Base-by-base conservation (phyloP, 1,139 yeast genomes). In the Hyphopichia fennica region DNA sequence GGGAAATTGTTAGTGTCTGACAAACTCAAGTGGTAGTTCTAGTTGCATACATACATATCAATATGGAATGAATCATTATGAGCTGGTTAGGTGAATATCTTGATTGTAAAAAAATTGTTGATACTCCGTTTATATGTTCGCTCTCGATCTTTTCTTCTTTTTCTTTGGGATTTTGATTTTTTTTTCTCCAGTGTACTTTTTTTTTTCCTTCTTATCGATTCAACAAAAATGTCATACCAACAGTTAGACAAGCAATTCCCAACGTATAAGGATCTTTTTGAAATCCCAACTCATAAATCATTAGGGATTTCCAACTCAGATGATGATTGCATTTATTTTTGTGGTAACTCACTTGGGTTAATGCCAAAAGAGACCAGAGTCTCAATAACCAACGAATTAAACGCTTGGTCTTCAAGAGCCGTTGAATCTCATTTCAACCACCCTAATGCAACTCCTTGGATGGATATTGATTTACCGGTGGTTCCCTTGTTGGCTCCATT, bases 291-390 rank as follows among this genome's bases (percentile, higher is more conserved):
- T 0, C 69, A 77, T 48, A 56, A 59, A 39, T 72, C 85, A 0
- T 59, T 84, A 41, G 87, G 82, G 1, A 62, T 78, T 18, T 17
- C 44, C 2, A 45, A 15, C 43, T n/a, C 54, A 29, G 59, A 57
- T 17, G 51, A 66, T 23, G 49, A 65, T 45, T 57, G 75, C 17
- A 72, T 81, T 25, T 87, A 91, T 58, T 70, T 91, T 41, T 88
- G 96, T 63, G 98, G 98, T 5, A 90, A 91, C 65, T 89, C 96
- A 8, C 76, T 91, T 8, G 98, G 98, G 0, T 67, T 91, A 45
- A 87, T 89, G 95, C 97, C 98, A 0, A 69, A 65, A 41, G 56
- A 68, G 3, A 83, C 90, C 0, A 69, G 79, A 23, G 51, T 53
- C 2, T 87, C 89, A 17, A 69, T 91, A 13, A 65, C 65, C 38